phyloP scores from a whole-genome alignment of 345 rosid genomes.

The Combretum micranthum region DNA sequence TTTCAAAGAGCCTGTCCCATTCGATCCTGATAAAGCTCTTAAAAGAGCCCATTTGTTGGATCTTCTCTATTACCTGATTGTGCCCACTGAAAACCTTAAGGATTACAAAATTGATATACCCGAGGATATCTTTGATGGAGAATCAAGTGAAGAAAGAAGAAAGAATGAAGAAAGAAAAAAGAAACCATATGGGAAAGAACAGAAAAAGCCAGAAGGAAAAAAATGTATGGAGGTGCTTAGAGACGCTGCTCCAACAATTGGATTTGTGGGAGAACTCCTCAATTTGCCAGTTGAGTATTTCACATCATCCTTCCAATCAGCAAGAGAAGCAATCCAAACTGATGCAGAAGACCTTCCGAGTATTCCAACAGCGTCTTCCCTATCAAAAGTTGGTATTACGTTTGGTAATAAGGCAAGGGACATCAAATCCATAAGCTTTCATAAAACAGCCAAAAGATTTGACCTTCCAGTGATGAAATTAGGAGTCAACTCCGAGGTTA shows the following conservation, averaged over 20 bases:
- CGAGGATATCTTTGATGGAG: too few species aligned
- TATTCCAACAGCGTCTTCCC: conserved; percentile 61
- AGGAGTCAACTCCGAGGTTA: conserved; percentile 50
- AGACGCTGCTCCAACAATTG: too few species aligned
- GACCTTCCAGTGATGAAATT: conserved; percentile 51
- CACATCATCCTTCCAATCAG: conserved; percentile 15
- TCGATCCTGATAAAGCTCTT: conserved; percentile 37
- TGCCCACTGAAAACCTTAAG: conserved; percentile 19
- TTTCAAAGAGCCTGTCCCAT: background rate
- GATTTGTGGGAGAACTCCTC: too few species aligned
- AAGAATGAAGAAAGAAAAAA: too few species aligned
- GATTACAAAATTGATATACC: conserved; percentile 38
- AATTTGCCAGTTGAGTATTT: conserved; percentile 27
- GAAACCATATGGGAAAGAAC: too few species aligned
- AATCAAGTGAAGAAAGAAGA: too few species aligned
- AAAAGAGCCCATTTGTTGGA: too few species aligned
- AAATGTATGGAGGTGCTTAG: too few species aligned
- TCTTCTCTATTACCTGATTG: conserved; percentile 41
- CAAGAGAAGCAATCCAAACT: conserved; percentile 15
- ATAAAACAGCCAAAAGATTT: conserved; percentile 26
- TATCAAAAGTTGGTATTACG: conserved; percentile 33
- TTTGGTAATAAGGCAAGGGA: conserved; percentile 37
- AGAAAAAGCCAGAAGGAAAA: too few species aligned
- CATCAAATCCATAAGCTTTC: conserved; percentile 38
- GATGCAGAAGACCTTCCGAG: conserved; percentile 10